Evolutionary conservation across 805 yeast species (phyloP), one percentile per base, ranked within the genome.

Genomic region (Schwanniomyces vanrijiae): DNA sequence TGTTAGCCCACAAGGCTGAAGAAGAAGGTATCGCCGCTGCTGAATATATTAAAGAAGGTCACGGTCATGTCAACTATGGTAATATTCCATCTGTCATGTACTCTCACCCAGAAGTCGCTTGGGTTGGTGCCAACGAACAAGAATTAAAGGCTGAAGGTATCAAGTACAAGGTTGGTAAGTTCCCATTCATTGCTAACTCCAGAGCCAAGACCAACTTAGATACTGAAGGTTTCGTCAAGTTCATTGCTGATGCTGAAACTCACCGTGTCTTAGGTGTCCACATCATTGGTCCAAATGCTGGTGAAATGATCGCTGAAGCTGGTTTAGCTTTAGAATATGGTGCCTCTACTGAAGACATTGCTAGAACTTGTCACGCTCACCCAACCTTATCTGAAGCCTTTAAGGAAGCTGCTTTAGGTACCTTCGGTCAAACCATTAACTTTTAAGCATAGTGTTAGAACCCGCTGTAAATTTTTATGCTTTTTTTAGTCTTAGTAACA

Each of bases 1-100:
- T 94, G 99, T 82, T 94, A 75, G 99, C 99, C 55, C 99, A 94
- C 82, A 94, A 94, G 81, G 99, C 99, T 53, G 99, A 94, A 80
- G 99, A 94, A 71, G 99, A 94, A 80, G 99, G 97, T 74, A 86
- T 94, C 59, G 99, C 99, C 48, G 98, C 96, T 56, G 98, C 81
- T 55, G 99, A 94, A 77, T 88, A 83, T 78, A 82, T 94, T 69
- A 90, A 90, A 78, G 73, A 73, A 58, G 99, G 98, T 56, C 88
- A 87, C 66, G 99, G 99, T 50, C 99, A 94, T 69, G 98, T 94
- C 58, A 94, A 94, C 84, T 94, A 94, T 75, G 96, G 85, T 60
- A 95, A 88, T 77, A 94, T 94, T 60, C 99, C 99, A 56, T 83
- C 97, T 29, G 99, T 94, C 57, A 94, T 94, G 99, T 94, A 94